A percentile compares a stretch with the other conserved stretches of the same genome.
phyloP scores from a whole-genome alignment of 305 asterid genomes.

The Nicotiana rustica region DNA sequence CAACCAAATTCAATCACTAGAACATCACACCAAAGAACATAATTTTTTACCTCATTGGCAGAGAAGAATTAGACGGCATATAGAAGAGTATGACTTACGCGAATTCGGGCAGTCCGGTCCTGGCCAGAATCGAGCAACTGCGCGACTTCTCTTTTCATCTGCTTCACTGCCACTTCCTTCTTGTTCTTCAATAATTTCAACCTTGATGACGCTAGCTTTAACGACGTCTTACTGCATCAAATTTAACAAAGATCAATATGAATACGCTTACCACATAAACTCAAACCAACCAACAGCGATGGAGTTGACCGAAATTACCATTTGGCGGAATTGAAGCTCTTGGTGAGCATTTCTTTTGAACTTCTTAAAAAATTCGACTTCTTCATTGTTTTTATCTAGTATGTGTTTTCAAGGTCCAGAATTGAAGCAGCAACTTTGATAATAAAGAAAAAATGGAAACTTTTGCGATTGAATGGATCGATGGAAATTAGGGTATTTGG shows the following conservation, averaged over 20 bases:
- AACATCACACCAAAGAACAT: background rate
- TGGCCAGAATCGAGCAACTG: slow-evolving; percentile 86
- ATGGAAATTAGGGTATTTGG: slow-evolving; percentile 18
- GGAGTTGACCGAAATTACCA: slow-evolving; percentile 52
- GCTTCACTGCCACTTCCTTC: slow-evolving; percentile 77
- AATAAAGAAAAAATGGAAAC: no score
- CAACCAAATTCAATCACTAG: slow-evolving; percentile 2
- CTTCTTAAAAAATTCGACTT: slow-evolving; percentile 68
- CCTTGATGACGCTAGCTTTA: slow-evolving; percentile 82
- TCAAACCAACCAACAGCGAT: background rate
- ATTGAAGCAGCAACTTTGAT: no score
- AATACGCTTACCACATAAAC: background rate
- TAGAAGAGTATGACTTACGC: slow-evolving; percentile 53
- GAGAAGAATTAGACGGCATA: background rate
- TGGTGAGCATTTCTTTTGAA: slow-evolving; percentile 68
- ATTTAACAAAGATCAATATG: slow-evolving; percentile 13
- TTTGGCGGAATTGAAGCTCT: slow-evolving; percentile 86
- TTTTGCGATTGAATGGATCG: background rate
- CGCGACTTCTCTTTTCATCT: slow-evolving; percentile 78
- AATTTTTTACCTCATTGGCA: background rate
- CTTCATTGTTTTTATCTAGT: slow-evolving; percentile 50
- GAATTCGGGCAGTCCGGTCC: slow-evolving; percentile 75
- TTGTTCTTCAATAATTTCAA: slow-evolving; percentile 83
- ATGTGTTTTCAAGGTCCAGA: no score
- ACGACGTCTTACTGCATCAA: slow-evolving; percentile 75